Evolutionary conservation across 2,329 filamentous ascomycete genomes (phyloP).

Genomic region (Monilinia polystroma): DNA sequence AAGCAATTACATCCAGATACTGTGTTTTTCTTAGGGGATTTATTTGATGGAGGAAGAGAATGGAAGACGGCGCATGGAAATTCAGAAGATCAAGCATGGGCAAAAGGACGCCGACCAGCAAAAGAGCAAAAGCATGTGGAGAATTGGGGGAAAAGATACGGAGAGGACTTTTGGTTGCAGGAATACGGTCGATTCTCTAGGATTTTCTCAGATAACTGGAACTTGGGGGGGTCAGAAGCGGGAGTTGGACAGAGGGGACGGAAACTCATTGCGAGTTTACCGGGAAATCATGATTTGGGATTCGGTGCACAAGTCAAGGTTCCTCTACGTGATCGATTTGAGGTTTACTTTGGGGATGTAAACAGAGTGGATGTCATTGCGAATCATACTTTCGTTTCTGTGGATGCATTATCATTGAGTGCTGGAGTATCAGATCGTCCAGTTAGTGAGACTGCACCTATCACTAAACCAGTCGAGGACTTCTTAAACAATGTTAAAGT

Average conservation of each 20-base stretch:
- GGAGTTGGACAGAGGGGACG: conserved; percentile 63
- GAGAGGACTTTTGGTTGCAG: conserved; percentile 76
- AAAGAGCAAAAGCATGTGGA: conserved; percentile 57
- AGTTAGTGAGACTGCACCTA: conserved; percentile 51
- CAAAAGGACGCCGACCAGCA: conserved; percentile 50
- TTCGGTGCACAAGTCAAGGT: conserved; percentile 84
- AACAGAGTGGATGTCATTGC: conserved; percentile 89
- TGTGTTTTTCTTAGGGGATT: conserved; percentile 85
- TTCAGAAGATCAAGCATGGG: conserved; percentile 61
- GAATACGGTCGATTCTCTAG: conserved; percentile 85
- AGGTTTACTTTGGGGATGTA: conserved; percentile 84
- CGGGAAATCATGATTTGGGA: conserved; percentile 93
- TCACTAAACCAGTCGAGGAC: conserved; percentile 73
- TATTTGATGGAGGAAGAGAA: conserved; percentile 94
- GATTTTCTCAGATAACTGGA: conserved; percentile 76
- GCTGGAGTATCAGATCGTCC: conserved; percentile 55
- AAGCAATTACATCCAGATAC: conserved; percentile 76
- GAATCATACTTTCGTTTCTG: conserved; percentile 91
- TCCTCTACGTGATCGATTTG: conserved; percentile 78
- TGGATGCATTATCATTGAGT: conserved; percentile 86
- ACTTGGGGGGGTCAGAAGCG: conserved; percentile 54
- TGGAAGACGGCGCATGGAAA: conserved; percentile 73
- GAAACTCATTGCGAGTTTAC: conserved; percentile 79
- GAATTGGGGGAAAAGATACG: conserved; percentile 72
- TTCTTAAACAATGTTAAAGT: conserved; percentile 70